Evolutionary conservation across 2,329 filamentous ascomycete species (phyloP).

Genomic region (Alternaria panax): DNA sequence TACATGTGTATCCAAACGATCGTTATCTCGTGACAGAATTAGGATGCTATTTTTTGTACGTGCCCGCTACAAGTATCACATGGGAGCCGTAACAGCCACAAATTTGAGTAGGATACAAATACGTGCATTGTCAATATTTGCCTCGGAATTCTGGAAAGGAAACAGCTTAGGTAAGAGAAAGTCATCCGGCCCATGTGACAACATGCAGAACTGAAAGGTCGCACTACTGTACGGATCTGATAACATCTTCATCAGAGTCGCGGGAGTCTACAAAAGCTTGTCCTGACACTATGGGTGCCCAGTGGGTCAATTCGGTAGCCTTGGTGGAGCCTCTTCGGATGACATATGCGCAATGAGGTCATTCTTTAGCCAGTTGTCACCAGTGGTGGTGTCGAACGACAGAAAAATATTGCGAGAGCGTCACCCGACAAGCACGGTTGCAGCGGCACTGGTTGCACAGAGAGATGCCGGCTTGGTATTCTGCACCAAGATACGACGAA

Average conservation of each 20-base stretch:
- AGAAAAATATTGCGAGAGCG: not conserved
- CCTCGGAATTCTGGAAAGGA: not conserved
- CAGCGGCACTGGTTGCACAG: conserved; percentile 5
- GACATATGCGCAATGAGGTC: conserved; percentile 16
- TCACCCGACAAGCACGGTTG: conserved; percentile 10
- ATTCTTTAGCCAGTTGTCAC: not conserved
- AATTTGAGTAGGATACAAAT: not conserved
- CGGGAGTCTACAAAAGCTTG: conserved; percentile 10
- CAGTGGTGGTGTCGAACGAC: conserved; percentile 1
- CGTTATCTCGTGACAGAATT: not conserved
- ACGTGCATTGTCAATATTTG: not conserved
- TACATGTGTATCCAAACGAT: not conserved
- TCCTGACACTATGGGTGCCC: conserved; percentile 1
- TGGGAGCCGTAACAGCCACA: not conserved
- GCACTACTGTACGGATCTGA: not conserved
- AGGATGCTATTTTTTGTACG: not conserved
- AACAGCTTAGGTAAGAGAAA: not conserved
- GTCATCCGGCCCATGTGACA: not conserved
- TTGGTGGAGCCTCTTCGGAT: conserved; percentile 7
- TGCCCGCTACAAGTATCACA: not conserved
- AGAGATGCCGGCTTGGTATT: conserved; percentile 5
- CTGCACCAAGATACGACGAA: not conserved
- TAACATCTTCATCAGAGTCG: not conserved
- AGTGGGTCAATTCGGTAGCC: conserved; percentile 11
- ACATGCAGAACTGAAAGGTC: not conserved